Conservation (phyloP, 352 stramenopile species). For the Pythium pyrilobum region DNA sequence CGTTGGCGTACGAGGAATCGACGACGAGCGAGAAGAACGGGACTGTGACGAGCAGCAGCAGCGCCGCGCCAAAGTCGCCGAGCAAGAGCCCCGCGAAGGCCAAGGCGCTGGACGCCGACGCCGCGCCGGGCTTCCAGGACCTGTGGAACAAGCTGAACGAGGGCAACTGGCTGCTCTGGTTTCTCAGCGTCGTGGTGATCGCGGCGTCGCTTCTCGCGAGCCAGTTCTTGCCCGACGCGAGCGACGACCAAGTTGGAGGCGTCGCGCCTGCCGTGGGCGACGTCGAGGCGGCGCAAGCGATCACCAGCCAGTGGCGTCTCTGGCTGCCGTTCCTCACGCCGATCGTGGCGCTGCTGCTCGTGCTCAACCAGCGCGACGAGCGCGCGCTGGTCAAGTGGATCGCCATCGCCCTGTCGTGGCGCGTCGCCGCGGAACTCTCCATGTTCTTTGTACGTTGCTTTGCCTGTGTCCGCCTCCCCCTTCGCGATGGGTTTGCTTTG, state of each 20-base stretch:
- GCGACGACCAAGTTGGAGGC: conserved; percentile 8
- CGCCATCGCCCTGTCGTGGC: conserved; percentile 75
- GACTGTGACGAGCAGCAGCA: neutral
- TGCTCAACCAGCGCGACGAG: conserved; percentile 71
- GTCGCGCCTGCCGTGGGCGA: conserved; percentile 5
- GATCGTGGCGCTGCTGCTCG: conserved; percentile 56
- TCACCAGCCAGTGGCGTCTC: conserved; percentile 33
- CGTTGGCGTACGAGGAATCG: conserved; percentile 43
- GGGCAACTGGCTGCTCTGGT: conserved; percentile 53
- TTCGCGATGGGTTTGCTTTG: neutral
- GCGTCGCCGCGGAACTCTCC: conserved; percentile 59
- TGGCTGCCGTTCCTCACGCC: conserved; percentile 67
- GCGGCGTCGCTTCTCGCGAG: conserved; percentile 57
- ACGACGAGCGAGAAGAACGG: neutral
- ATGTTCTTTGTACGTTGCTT: conserved; percentile 43
- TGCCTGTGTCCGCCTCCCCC: neutral
- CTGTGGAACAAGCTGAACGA: conserved; percentile 50
- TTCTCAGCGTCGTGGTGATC: conserved; percentile 67
- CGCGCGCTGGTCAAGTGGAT: conserved; percentile 76
- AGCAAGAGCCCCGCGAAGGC: conserved; percentile 3
- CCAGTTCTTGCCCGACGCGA: conserved; percentile 36
- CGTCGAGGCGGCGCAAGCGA: neutral
- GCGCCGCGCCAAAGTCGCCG: neutral
- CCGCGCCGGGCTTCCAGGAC: conserved; percentile 15
- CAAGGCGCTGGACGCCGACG: neutral